These are phyloP conservation scores for Fraxinus baroniana DNA, from an alignment of 305 asterid species.

Conservation along the genomic window DNA sequence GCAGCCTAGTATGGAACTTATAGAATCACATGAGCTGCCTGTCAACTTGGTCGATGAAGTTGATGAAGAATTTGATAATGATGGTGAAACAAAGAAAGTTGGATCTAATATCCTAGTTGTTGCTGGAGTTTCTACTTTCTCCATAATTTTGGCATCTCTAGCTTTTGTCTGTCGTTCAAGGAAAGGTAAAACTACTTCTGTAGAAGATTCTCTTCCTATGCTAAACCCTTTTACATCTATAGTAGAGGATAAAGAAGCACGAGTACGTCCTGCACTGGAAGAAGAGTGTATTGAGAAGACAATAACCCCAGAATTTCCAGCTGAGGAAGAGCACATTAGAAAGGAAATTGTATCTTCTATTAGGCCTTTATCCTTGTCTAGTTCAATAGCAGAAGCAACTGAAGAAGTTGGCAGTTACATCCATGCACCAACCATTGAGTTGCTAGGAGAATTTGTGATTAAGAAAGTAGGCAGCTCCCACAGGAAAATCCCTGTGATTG, in stretches of 20 bases:
- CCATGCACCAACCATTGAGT: conserved; percentile 48
- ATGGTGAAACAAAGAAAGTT: conserved; percentile 24
- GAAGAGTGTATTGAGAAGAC: conserved; percentile 20
- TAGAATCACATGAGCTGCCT: conserved; percentile 13
- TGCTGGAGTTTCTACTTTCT: conserved; percentile 25
- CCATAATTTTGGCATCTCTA: conserved; percentile 32
- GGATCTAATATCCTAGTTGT: conserved; percentile 22
- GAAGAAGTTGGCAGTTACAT: conserved; percentile 18
- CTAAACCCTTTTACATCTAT: conserved; percentile 23
- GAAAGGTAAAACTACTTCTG: conserved; percentile 24
- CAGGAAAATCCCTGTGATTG: conserved; percentile 19
- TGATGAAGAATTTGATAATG: conserved; percentile 21
- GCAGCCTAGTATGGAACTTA: background rate
- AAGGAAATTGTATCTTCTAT: conserved; percentile 35
- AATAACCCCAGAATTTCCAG: conserved; percentile 10
- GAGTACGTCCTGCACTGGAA: conserved; percentile 20
- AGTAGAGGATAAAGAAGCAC: conserved; percentile 19
- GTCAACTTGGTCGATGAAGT: conserved; percentile 5
- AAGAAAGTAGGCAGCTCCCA: conserved; percentile 37
- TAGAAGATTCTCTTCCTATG: conserved; percentile 22
- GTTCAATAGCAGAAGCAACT: conserved; percentile 27
- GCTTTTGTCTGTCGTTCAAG: conserved; percentile 28
- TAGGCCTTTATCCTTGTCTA: conserved; percentile 30
- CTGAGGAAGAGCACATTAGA: background rate
- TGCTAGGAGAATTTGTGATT: conserved; percentile 61